Base-by-base conservation (phyloP, 345 rosid genomes). In the Cardamine chenopodiifolia region DNA sequence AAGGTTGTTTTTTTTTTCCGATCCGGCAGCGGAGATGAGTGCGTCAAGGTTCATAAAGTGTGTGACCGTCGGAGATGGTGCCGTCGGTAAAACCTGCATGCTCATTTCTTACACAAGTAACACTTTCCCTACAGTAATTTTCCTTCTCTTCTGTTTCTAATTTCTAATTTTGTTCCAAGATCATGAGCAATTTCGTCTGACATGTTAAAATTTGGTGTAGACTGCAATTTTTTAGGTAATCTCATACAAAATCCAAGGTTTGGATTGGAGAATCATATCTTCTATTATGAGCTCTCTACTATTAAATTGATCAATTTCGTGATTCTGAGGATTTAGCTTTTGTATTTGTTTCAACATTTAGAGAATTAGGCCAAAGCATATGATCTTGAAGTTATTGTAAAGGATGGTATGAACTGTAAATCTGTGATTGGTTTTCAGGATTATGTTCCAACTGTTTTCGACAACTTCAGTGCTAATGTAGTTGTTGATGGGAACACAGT, bases 381-480 rank as follows among this genome's bases (percentile, higher is more conserved):
- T 65, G 37, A 55, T 65, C 7, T 15, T 29, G 42, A 19, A 62
- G 62, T 39, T n/a, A 23, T 17, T 19, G 5, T 20, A 2, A 7
- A 22, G 3, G 25, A 45, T 7, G 48, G 5, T 0, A n/a, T 28
- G 23, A 35, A 47, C 48, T n/a, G 19, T 66, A 12, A 56, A 7
- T 15, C 26, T 56, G 75, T 79, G 19, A 10, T 45, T 15, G 70
- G 77, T 53, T 65, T 56, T n/a, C 90, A 93, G 97, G 97, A 91
- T 67, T 94, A 94, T 76, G 98, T 94, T 37, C 98, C 97, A 8
- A 91, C 98, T 28, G 98, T 91, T 59, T 91, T 94, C 60, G 98
- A 91, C 86, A 94, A 94, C 82, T 94, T 93, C 85, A 93, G 98
- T 78, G 98, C 98, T 64, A 91, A 93, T 86, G 97, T 93, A 40